These are phyloP conservation scores for Hypoxylon sp. DNA, from an alignment of 2,329 filamentous ascomycete genomes.

Conservation along the genomic window DNA sequence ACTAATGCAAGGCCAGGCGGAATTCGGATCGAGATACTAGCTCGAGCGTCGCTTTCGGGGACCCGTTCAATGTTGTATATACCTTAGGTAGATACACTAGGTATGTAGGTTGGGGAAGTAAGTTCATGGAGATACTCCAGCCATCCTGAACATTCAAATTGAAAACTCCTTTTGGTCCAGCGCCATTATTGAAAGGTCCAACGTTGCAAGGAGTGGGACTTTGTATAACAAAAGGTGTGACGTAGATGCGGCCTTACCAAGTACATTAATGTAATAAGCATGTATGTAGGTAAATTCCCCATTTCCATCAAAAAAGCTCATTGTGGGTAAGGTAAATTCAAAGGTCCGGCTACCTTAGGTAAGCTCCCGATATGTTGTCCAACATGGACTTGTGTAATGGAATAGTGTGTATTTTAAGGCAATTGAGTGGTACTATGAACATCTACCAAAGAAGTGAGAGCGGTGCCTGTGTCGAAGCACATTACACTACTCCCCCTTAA, in stretches of 20 bases:
- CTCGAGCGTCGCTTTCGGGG: slow-evolving; percentile 17
- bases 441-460: neutral
- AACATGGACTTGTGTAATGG: slow-evolving; percentile 13
- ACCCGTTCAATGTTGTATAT: neutral
- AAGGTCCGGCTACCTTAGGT: slow-evolving; percentile 1
- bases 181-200: neutral
- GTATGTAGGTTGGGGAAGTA: neutral
- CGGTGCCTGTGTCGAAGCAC: no score
- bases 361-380: slow-evolving; percentile 7
- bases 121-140: neutral
- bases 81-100: no score
- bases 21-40: slow-evolving; percentile 24
- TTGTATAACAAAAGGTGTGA: slow-evolving; percentile 5
- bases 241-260: slow-evolving; percentile 15
- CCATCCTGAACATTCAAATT: neutral
- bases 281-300: slow-evolving; percentile 10
- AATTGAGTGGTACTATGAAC: neutral
- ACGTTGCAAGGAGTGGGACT: neutral
- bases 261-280: neutral
- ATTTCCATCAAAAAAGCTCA: slow-evolving; percentile 11
- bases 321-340: slow-evolving; percentile 33
- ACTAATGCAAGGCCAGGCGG: slow-evolving; percentile 10
- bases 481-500: neutral
- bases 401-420: neutral
- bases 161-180: neutral